Conservation (phyloP, 2,329 filamentous ascomycete species). For the Clathrospora elynae region DNA sequence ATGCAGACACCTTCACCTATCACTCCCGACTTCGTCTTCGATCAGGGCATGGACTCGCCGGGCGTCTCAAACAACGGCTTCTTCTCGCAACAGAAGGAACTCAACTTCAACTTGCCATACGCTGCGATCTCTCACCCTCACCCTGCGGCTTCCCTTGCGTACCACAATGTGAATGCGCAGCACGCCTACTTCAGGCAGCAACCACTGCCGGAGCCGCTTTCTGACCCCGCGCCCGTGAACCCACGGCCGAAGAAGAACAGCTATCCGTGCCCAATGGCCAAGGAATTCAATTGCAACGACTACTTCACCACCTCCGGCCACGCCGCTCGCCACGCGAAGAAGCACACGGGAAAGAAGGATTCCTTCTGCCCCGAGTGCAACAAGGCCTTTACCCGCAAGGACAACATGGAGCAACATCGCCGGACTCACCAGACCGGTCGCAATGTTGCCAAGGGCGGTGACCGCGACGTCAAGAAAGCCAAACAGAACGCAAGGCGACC, state of each 20-base stretch:
- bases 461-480: slow-evolving; percentile 47
- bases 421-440: slow-evolving; percentile 70
- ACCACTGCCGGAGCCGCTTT: slow-evolving; percentile 15
- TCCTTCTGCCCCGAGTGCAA: slow-evolving; percentile 72
- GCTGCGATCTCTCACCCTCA: slow-evolving; percentile 29
- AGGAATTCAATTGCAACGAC: slow-evolving; percentile 73
- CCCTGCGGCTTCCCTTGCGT: slow-evolving; percentile 27
- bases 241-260: slow-evolving; percentile 63
- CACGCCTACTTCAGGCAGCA: slow-evolving; percentile 29
- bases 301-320: slow-evolving; percentile 85
- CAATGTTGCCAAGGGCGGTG: slow-evolving; percentile 43
- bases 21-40: slow-evolving; percentile 50
- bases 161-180: slow-evolving; percentile 27
- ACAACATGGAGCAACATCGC: slow-evolving; percentile 88
- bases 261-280: slow-evolving; percentile 75
- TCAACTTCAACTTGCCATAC: slow-evolving; percentile 33
- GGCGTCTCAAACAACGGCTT: slow-evolving; percentile 36
- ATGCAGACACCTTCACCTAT: slow-evolving; percentile 54
- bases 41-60: slow-evolving; percentile 36
- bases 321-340: slow-evolving; percentile 83
- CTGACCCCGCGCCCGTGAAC: slow-evolving; percentile 44
- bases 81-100: slow-evolving; percentile 36
- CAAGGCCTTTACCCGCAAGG: slow-evolving; percentile 80
- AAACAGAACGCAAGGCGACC: slow-evolving; percentile 44
- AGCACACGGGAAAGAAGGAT: slow-evolving; percentile 80